Evolutionary conservation across 2,329 filamentous ascomycete species (phyloP), one percentile per base, ranked within the genome.

Genomic region (Botrytis elliptica): DNA sequence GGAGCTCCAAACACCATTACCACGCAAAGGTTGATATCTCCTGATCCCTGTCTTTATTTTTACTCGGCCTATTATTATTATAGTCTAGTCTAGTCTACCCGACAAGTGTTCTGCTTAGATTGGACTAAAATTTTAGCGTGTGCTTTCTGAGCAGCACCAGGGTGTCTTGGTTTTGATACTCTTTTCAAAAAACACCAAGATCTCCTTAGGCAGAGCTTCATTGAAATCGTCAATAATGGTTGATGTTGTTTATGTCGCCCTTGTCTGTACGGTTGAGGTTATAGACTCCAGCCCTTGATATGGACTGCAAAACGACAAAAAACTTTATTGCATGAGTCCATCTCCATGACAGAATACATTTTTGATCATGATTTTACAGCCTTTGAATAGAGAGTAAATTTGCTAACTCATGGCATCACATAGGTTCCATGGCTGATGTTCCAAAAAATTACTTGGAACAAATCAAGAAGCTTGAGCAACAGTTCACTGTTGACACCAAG

Each of bases 371-470:
- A 4, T 14, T n/a, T 57, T 40, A 49, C 72, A 59, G 57, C 68
- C 74, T 25, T 46, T 18, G 52, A 20, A 38, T 14, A 38, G 12
- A 20, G 4, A n/a, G 12, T 52, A 67, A 5, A 52, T 46, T 42
- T 75, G 66, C 78, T 80, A 68, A 80, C 71, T 44, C 25, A 67
- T 66, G 70, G 22, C 44, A 22, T 33, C 38, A 29, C 59, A 71
- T 78, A 97, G 94, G 94, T 82, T 97, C 95, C 76, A 93, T 96
- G 89, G 90, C 91, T 83, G 94, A 98, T 85, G 88, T 97, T 83
- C 95, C 95, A 77, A 92, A 94, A 85, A 91, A 94, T 83, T 88
- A 98, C 77, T 85, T 93, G 76, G 83, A 87, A 71, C 92, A 98
- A 84, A 95, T 98, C 81, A 90, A 93, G 82, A 87, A 89, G 75